These are phyloP conservation scores for Inga leiocalycina DNA, from an alignment of 306 rosid genomes.

Conservation along the genomic window DNA sequence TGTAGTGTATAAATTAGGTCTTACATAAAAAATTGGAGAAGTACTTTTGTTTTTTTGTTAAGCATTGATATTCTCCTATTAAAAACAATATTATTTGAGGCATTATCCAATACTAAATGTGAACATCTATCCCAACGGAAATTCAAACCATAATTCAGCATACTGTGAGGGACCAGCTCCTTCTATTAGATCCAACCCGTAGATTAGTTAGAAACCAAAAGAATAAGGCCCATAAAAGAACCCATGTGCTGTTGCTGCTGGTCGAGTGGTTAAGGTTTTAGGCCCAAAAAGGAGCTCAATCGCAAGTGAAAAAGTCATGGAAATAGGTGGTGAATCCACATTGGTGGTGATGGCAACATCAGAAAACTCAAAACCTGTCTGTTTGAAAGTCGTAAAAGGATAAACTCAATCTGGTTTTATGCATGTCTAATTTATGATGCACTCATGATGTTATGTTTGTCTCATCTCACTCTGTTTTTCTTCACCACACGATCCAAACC, in stretches of 20 bases:
- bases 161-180: too few species aligned
- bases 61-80: too few species aligned
- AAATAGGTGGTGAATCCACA: not conserved
- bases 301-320: not conserved
- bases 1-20: too few species aligned
- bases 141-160: too few species aligned
- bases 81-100: too few species aligned
- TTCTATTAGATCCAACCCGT: too few species aligned
- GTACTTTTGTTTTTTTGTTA: too few species aligned
- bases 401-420: not conserved
- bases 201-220: too few species aligned
- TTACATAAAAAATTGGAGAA: too few species aligned
- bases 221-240: not conserved
- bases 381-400: not conserved
- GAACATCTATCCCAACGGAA: too few species aligned
- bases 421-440: not conserved
- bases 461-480: not conserved
- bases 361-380: not conserved
- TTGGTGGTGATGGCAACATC: not conserved
- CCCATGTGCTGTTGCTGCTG: not conserved
- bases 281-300: not conserved
- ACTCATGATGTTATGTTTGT: not conserved
- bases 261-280: not conserved
- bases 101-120: accelerated
- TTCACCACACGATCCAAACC: too few species aligned